Conservation (phyloP, 108 stramenopile species). For the Stephanodiscus minutulus region DNA sequence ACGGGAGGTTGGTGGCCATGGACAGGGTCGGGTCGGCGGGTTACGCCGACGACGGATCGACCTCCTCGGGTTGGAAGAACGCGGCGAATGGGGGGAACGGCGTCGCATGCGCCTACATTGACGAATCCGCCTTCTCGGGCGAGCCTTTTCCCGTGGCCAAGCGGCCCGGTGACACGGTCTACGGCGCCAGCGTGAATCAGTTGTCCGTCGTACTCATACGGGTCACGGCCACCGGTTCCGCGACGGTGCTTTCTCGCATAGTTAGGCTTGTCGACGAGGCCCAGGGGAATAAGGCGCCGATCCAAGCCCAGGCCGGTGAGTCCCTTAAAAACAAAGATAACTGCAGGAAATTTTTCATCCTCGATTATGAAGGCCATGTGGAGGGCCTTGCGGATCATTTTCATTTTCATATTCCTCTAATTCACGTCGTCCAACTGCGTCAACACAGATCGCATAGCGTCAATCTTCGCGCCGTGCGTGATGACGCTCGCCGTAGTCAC, state of each 20-base stretch:
- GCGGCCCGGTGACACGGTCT: slow-evolving; percentile 55
- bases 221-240: slow-evolving; percentile 78
- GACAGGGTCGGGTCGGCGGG: slow-evolving; percentile 26
- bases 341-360: neutral
- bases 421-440: neutral
- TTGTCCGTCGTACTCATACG: slow-evolving; percentile 66
- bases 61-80: neutral
- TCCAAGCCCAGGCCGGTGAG: slow-evolving; percentile 78
- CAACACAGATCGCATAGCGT: slow-evolving; percentile 80
- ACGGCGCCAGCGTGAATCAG: slow-evolving; percentile 82
- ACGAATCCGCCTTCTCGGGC: slow-evolving; percentile 93
- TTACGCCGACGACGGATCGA: neutral
- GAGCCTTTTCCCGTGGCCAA: slow-evolving; percentile 91
- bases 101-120: slow-evolving; percentile 56
- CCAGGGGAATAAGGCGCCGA: slow-evolving; percentile 90
- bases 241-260: slow-evolving; percentile 79
- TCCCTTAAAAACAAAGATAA: neutral
- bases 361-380: neutral
- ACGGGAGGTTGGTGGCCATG: slow-evolving; percentile 63
- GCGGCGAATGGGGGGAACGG: slow-evolving; percentile 3
- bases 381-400: neutral
- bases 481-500: slow-evolving; percentile 69
- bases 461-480: slow-evolving; percentile 90
- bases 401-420: slow-evolving; percentile 2
- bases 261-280: slow-evolving; percentile 93